Conservation (phyloP, 2,329 filamentous ascomycete species). For the Hymenoscyphus repandus region DNA sequence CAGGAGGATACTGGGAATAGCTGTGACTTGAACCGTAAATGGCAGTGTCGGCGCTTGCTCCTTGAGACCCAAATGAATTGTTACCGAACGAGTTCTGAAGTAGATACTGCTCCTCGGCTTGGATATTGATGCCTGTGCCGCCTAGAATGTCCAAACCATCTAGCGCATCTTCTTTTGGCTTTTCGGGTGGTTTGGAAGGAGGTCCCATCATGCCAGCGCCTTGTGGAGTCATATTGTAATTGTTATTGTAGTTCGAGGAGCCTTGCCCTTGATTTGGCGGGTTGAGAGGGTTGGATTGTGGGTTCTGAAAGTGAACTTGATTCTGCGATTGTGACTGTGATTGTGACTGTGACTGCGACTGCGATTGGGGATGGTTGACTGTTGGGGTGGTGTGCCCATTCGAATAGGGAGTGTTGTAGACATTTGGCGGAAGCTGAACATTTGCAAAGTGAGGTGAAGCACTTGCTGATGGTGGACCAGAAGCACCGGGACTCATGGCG, state of each 20-base stretch:
- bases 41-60: conserved; percentile 21
- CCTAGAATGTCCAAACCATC: conserved; percentile 80
- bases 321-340: conserved; percentile 27
- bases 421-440: conserved; percentile 26
- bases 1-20: conserved; percentile 50
- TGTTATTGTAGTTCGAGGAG: conserved; percentile 7
- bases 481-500: conserved; percentile 40
- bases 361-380: conserved; percentile 21
- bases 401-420: conserved; percentile 32
- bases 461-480: conserved; percentile 19
- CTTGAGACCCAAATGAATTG: conserved; percentile 37
- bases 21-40: conserved; percentile 39
- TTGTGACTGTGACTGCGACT: conserved; percentile 19
- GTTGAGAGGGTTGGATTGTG: conserved; percentile 22
- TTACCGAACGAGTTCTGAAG: conserved; percentile 50
- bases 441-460: conserved; percentile 30
- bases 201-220: conserved; percentile 46
- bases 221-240: conserved; percentile 12
- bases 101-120: conserved; percentile 76
- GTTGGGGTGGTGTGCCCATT: conserved; percentile 28
- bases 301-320: conserved; percentile 18
- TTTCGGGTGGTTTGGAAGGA: conserved; percentile 56
- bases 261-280: conserved; percentile 18
- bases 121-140: conserved; percentile 80
- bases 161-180: conserved; percentile 52